Evolutionary conservation across 345 rosid genomes (phyloP), one percentile per base, ranked within the genome.

Genomic region (Salix brachista): DNA sequence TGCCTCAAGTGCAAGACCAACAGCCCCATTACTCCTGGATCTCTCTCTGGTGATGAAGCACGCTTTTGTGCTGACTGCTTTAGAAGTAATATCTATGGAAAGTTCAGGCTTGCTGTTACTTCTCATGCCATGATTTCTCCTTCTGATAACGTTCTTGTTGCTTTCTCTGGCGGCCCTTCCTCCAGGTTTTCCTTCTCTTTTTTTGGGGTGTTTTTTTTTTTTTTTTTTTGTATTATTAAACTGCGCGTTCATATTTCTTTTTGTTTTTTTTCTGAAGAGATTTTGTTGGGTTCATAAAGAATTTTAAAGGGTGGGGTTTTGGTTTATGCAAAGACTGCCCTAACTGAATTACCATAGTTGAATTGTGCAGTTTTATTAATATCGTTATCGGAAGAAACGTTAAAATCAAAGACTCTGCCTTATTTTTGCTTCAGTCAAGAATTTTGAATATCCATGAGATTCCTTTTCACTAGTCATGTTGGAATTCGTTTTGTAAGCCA

Each of bases 101-200:
- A 96, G 86, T 96, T 96, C 83, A 87, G 94, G 79, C 92, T 87
- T 26, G 89, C 96, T 54, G 94, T 96, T 64, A 85, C 91, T 77
- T 91, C 92, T 21, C 88, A 92, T 69, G 91, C 98, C 75, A 86
- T 92, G 97, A 93, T 93, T 71, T 88, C 93, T 60, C 96, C 99
- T 82, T 83, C 92, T 8, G 99, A 93, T 79, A 88, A 93, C 8
- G 92, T 92, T 28, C 98, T 92, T 56, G 93, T 96, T 30, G 97
- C 99, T 41, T 91, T 96, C 91, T 93, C 99, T 5, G 99, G 97
- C 11, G 98, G 97, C 67, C 85, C 92, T 71, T 82, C 92, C 81
- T 96, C 99, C 74, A 90, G 99, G 97, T 91, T 54, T 36, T 69
- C 81, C 10, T 46, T 75, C 58, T 30, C 50, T 30, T 73, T 23